These are phyloP conservation scores for Globisporangium ultimum DNA, from an alignment of 352 stramenopile genomes.

Conservation along the genomic window DNA sequence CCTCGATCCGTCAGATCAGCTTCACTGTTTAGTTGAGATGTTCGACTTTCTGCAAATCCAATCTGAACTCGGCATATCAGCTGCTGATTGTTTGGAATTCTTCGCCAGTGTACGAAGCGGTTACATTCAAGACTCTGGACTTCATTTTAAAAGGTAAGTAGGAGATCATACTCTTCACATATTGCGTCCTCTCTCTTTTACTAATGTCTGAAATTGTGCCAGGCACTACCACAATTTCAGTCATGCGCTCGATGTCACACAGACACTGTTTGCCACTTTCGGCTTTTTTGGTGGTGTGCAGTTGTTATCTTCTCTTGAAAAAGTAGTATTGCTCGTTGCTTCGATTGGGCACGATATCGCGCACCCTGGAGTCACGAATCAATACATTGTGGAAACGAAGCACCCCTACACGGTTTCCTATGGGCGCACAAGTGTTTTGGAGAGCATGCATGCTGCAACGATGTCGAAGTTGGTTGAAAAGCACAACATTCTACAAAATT, in stretches of 20 bases:
- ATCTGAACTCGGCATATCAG: slow-evolving; percentile 4
- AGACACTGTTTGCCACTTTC: slow-evolving; percentile 27
- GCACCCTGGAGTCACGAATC: slow-evolving; percentile 26
- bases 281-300: slow-evolving; percentile 10
- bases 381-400: slow-evolving; percentile 17
- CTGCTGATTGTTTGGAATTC: slow-evolving; percentile 8
- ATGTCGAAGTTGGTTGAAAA: slow-evolving; percentile 17
- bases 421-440: slow-evolving; percentile 17
- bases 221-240: slow-evolving; percentile 31
- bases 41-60: slow-evolving; percentile 11
- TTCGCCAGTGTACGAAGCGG: slow-evolving; percentile 11
- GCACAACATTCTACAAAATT: slow-evolving; percentile 13
- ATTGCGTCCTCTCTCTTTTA: not conserved
- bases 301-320: slow-evolving; percentile 16
- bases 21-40: slow-evolving; percentile 13
- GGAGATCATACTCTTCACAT: not conserved
- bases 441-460: slow-evolving; percentile 28
- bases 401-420: slow-evolving; percentile 18
- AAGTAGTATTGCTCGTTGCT: slow-evolving; percentile 19
- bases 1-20: slow-evolving; percentile 6
- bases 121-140: slow-evolving; percentile 5
- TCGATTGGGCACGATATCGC: slow-evolving; percentile 27
- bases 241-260: slow-evolving; percentile 25
- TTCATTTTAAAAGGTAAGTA: slow-evolving; percentile 14
- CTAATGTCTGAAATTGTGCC: not conserved